Base-by-base conservation (phyloP, 2,329 filamentous ascomycete species). In the Fusarium sambucinum region DNA sequence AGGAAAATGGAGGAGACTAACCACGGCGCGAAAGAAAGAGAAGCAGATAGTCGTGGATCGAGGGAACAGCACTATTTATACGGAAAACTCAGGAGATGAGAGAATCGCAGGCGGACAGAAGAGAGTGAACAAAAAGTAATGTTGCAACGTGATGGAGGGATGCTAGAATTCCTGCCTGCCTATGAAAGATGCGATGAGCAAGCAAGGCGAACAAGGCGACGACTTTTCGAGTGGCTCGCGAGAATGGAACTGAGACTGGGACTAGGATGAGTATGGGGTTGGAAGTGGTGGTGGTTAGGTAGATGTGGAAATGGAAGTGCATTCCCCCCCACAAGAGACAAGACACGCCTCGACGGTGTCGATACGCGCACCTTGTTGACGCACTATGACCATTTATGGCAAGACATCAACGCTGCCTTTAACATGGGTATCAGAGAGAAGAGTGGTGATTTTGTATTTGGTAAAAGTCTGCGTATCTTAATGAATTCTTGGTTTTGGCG, bases 191-290 rank as follows among this genome's bases (percentile, higher is more conserved):
- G 45, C 25, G 58, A 40, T 58, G 62, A 71, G 57, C 64, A 59
- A 72, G 47, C 71, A 69, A 67, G 71, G 71, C 66, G 68, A 62
- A 70, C 63, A 68, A 73, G 72, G 72, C 70, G 68, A 55, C 57
- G 46, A 58, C 55, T 62, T 63, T 41, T 69, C 40, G 48, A 71
- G 61, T 54, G 58, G 62, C 51, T 70, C 57, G 53, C 56, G 62
- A 58, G 45, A 52, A 33, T 33, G 32, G 16, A 16, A 33, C 32
- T 33, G 32, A 16, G 16, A 33, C 6, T 38, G 51, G 54, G 51
- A 63, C 51, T 52, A 27, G 59, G 59, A 55, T 48, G 47, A 27
- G 55, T 25, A 59, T 32, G 57, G 55, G 59, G 29, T 57, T 52
- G 44, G 27, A 42, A 29, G 58, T 41, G 35, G 35, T 38, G 35